These are phyloP conservation scores for Westerdykella aurantiaca DNA, from an alignment of 2,329 filamentous ascomycete species.

Conservation along the genomic window DNA sequence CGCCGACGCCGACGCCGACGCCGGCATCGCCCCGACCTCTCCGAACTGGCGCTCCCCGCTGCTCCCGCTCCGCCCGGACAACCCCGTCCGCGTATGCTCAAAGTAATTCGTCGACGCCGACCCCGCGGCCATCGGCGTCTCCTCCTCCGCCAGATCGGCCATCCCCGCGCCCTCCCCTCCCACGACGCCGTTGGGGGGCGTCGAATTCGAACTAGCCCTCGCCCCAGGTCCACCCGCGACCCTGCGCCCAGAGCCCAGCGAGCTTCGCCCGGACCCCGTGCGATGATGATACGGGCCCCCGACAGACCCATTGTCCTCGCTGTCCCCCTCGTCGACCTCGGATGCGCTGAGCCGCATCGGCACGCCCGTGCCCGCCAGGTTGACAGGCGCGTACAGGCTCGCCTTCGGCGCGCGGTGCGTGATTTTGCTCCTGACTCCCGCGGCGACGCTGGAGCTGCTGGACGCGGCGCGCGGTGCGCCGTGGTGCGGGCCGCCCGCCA, in stretches of 20 bases:
- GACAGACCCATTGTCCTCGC: conserved; percentile 57
- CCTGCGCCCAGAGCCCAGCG: conserved; percentile 42
- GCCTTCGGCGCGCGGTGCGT: conserved; percentile 74
- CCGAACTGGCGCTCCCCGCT: conserved; percentile 49
- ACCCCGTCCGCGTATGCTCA: conserved; percentile 37
- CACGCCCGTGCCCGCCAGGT: conserved; percentile 70
- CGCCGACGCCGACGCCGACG: conserved; percentile 24
- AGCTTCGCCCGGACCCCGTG: conserved; percentile 69
- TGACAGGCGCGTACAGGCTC: conserved; percentile 72
- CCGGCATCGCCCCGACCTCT: conserved; percentile 47
- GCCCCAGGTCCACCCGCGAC: conserved; percentile 35
- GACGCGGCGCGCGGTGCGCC: conserved; percentile 35
- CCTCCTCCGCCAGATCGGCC: conserved; percentile 38
- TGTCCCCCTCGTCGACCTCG: conserved; percentile 85
- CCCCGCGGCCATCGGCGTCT: conserved; percentile 41
- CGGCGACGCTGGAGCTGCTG: conserved; percentile 32
- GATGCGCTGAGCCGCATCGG: conserved; percentile 90
- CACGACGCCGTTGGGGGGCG: conserved; percentile 48
- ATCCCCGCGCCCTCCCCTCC: conserved; percentile 35
- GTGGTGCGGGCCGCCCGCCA: conserved; percentile 56
- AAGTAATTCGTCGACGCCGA: conserved; percentile 38
- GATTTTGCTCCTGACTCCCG: conserved; percentile 73
- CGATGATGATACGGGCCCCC: conserved; percentile 54
- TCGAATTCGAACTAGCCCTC: conserved; percentile 48
- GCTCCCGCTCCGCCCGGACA: conserved; percentile 37